A percentile compares a stretch with the other conserved stretches of the same genome.
Evolutionary conservation across 1,139 yeast species (phyloP).

Genomic region (Hemisphaericaspora lyxosophila): DNA sequence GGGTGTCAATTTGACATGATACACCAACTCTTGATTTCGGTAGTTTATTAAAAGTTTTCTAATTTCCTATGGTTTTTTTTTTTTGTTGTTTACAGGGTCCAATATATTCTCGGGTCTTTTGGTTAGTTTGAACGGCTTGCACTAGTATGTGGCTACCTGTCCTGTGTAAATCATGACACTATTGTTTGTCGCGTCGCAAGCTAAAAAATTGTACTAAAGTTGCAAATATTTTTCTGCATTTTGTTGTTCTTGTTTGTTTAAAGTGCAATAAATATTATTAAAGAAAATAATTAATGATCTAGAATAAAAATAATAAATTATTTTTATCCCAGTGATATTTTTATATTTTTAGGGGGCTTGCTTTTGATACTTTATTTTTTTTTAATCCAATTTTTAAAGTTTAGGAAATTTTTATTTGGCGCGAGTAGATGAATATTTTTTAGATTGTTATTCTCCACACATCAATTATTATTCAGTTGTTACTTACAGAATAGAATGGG

Average conservation of each 20-base stretch:
- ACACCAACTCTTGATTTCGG: too few relatives aligned
- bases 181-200: not conserved
- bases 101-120: too few relatives aligned
- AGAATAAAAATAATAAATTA: constrained; percentile 1
- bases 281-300: not conserved
- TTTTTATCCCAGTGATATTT: not conserved
- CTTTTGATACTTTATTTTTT: not conserved
- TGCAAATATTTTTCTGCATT: constrained; percentile 1
- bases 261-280: too few relatives aligned
- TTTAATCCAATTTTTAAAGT: not conserved
- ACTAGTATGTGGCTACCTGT: too few relatives aligned
- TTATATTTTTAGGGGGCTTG: not conserved
- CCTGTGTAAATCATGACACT: too few relatives aligned
- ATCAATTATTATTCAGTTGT: not conserved
- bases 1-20: too few relatives aligned
- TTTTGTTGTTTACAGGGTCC: too few relatives aligned
- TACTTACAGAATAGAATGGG: not conserved
- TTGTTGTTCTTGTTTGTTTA: not conserved
- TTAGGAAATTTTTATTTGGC: not conserved
- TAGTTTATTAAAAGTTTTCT: too few relatives aligned
- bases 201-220: not conserved
- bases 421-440: not conserved
- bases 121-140: too few relatives aligned
- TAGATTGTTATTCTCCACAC: not conserved
- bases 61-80: too few relatives aligned